Base-by-base conservation (phyloP, 495 filamentous ascomycete genomes). In the Cercophora samala region DNA sequence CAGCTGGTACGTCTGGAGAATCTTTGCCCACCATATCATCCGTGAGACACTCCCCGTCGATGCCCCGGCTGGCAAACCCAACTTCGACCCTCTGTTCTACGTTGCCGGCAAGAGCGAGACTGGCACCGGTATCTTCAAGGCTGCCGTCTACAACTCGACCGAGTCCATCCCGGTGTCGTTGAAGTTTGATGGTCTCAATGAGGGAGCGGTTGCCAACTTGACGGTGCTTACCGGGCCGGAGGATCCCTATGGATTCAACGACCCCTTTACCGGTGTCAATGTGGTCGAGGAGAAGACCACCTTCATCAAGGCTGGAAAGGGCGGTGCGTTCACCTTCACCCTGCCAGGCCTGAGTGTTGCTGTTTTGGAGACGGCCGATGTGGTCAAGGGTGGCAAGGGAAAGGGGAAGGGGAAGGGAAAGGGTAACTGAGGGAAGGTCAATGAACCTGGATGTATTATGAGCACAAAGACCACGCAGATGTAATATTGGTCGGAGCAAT, bases 131-230 rank as follows among this genome's bases (percentile, higher is more conserved):
- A 73, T 81, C 62, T 84, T 89, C 75, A 91, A 91, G 70, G 81
- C 81, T 13, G 88, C 87, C 32, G 84, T 89, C 0, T 91, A 91
- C 76, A 91, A 91, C 76, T 86, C 88, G 19, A 72, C 67, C 17
- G 77, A 67, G 4, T 70, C 76, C 3, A 76, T 83, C 23, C 75
- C 83, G 0, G 78, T 91, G 18, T 77, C 76, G 4, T 66, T 90
- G 18, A 73, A 73, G 4, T 90, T 91, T 62, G 84, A 84, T 17
- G 85, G 85, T 5, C 68, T 87, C 15, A 65, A 66, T 13, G 67
- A 66, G 54, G 83, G 82, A 5, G 74, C 81, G 0, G 75, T 63
- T 15, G 88, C 83, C 0, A 79, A 80, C 24, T 75, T 91, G 73
- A 89, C 86, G 4, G 79, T 89, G 3, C 73, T 90, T 13, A 85